phyloP scores from a whole-genome alignment of 306 rosid genomes.

The Castanospermum australe region DNA sequence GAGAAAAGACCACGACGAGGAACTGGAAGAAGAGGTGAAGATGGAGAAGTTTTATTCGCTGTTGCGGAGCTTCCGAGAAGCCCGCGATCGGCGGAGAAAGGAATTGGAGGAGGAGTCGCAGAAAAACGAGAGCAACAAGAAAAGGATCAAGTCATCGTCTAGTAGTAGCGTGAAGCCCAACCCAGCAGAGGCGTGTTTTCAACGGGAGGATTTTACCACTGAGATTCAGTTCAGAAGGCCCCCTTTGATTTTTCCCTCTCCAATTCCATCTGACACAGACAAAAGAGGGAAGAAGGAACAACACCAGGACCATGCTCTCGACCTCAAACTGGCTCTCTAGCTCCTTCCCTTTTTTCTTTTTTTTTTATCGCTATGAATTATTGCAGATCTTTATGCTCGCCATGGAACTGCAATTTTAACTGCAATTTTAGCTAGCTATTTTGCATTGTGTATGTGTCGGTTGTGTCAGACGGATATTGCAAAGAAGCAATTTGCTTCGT shows the following conservation, averaged over 20 bases:
- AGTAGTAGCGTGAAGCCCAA: neutral
- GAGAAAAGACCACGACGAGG: neutral
- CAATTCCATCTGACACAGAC: neutral
- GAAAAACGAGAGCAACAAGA: neutral
- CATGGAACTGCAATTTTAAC: too few species aligned
- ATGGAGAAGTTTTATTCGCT: slow-evolving; percentile 50
- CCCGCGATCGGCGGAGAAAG: slow-evolving; percentile 32
- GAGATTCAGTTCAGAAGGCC: slow-evolving; percentile 33
- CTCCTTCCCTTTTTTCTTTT: too few species aligned
- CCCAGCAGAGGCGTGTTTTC: slow-evolving; percentile 37
- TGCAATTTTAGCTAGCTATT: too few species aligned
- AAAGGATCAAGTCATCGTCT: slow-evolving; percentile 34
- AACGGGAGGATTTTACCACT: slow-evolving; percentile 39
- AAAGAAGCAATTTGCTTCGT: too few species aligned
- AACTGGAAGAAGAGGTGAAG: slow-evolving; percentile 31
- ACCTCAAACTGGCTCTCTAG: slow-evolving; percentile 49
- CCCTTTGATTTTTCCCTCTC: slow-evolving; percentile 9
- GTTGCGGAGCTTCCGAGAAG: slow-evolving; percentile 43
- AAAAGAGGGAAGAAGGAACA: neutral
- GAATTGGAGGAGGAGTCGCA: slow-evolving; percentile 15
- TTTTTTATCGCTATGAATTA: too few species aligned
- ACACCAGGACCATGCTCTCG: slow-evolving; percentile 2
- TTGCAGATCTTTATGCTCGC: too few species aligned
- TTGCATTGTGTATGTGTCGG: too few species aligned
- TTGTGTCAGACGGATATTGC: too few species aligned